A percentile compares a stretch with the other conserved stretches of the same genome.
phyloP scores from a whole-genome alignment of 2,329 filamentous ascomycete species.

The Hymenotorrendiella dingleyae region DNA sequence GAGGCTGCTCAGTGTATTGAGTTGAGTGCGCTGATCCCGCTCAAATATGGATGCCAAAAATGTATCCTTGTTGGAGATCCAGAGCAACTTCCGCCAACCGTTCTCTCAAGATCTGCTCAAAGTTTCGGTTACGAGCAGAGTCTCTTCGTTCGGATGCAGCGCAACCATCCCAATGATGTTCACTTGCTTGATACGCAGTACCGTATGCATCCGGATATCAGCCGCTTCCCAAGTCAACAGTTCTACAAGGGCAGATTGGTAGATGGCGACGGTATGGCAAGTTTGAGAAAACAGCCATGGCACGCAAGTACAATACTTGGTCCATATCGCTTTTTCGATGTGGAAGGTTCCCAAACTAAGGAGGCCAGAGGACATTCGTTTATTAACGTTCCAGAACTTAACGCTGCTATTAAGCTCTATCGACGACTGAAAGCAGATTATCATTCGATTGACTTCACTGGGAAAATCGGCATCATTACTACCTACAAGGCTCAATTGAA shows the following conservation, averaged over 20 bases:
- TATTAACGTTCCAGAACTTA: slow-evolving; percentile 81
- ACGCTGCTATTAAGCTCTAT: slow-evolving; percentile 81
- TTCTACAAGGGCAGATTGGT: slow-evolving; percentile 88
- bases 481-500: slow-evolving; percentile 92
- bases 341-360: slow-evolving; percentile 77
- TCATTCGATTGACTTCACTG: slow-evolving; percentile 59
- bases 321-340: slow-evolving; percentile 96
- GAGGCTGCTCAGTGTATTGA: slow-evolving; percentile 98
- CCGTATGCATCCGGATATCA: slow-evolving; percentile 98
- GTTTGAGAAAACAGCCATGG: slow-evolving; percentile 74
- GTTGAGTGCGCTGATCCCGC: slow-evolving; percentile 87
- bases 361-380: slow-evolving; percentile 83
- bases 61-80: slow-evolving; percentile 97
- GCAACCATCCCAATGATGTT: slow-evolving; percentile 79
- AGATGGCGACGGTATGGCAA: slow-evolving; percentile 79
- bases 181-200: slow-evolving; percentile 97
- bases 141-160: slow-evolving; percentile 97
- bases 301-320: slow-evolving; percentile 75
- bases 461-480: slow-evolving; percentile 94
- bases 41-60: slow-evolving; percentile 96
- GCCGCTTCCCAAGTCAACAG: slow-evolving; percentile 77
- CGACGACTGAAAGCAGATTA: slow-evolving; percentile 72
- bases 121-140: slow-evolving; percentile 95
- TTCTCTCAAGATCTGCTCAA: slow-evolving; percentile 88
- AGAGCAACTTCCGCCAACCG: slow-evolving; percentile 92